These are phyloP conservation scores for Phytophthora multivora DNA, from an alignment of 352 stramenopile species.

Conservation along the genomic window DNA sequence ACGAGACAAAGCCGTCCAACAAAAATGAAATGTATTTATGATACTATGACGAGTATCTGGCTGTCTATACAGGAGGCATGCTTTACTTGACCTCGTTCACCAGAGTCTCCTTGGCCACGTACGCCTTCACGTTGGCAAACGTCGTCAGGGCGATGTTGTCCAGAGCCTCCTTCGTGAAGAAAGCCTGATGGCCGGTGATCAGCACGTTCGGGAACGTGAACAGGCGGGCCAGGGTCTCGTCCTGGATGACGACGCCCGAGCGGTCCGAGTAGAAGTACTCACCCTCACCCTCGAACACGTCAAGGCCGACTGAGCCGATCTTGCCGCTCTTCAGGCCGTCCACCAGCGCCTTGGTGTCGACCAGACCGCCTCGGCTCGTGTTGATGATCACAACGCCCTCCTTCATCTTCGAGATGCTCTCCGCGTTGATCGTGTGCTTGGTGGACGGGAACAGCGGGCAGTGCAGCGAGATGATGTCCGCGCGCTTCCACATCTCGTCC, in stretches of 20 bases:
- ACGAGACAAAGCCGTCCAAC: not conserved
- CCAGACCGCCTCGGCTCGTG: slow-evolving; percentile 82
- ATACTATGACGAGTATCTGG: slow-evolving; percentile 7
- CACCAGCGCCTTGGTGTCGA: slow-evolving; percentile 84
- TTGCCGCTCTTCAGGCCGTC: slow-evolving; percentile 77
- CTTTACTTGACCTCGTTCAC: slow-evolving; percentile 62
- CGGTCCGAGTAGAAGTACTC: slow-evolving; percentile 81
- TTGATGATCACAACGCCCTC: slow-evolving; percentile 90
- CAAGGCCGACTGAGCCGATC: slow-evolving; percentile 77
- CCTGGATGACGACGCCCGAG: slow-evolving; percentile 62
- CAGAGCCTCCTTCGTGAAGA: slow-evolving; percentile 80
- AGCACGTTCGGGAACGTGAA: slow-evolving; percentile 84
- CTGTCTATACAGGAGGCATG: not conserved
- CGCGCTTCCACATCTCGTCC: slow-evolving; percentile 60
- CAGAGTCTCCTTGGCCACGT: slow-evolving; percentile 38
- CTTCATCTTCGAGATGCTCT: slow-evolving; percentile 88
- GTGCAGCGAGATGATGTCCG: slow-evolving; percentile 90
- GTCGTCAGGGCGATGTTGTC: slow-evolving; percentile 72
- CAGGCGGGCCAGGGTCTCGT: slow-evolving; percentile 66
- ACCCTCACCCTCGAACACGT: slow-evolving; percentile 87
- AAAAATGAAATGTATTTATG: slow-evolving; percentile 18
- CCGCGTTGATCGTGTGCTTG: slow-evolving; percentile 83
- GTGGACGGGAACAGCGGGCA: slow-evolving; percentile 81
- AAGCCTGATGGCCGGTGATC: slow-evolving; percentile 81
- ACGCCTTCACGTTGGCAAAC: slow-evolving; percentile 71